phyloP scores from a whole-genome alignment of 257 asterid species.

The Oldenlandia corymbosa region DNA sequence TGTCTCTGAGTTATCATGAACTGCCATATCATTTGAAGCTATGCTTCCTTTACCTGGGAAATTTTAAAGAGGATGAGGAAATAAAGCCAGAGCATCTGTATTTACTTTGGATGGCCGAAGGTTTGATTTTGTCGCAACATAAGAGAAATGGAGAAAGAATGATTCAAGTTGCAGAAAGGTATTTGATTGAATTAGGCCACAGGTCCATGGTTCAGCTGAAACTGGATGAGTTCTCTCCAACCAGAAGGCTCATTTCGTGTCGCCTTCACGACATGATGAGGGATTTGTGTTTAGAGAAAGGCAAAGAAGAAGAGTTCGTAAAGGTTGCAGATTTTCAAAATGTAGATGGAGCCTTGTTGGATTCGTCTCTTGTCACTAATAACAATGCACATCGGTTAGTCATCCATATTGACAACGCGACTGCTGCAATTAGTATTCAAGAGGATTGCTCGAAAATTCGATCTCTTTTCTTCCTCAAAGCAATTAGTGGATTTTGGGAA shows the following conservation, averaged over 20 bases:
- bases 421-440: background rate
- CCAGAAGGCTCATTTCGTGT: background rate
- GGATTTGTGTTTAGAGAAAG: slow-evolving; percentile 12
- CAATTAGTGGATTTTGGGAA: background rate
- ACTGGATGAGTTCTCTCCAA: background rate
- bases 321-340: background rate
- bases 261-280: slow-evolving; percentile 10
- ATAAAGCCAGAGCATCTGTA: background rate
- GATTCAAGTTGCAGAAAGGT: slow-evolving; percentile 9
- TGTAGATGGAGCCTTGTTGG: background rate
- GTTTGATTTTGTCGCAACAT: slow-evolving; percentile 5
- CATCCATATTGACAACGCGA: background rate
- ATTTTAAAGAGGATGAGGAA: slow-evolving; percentile 6
- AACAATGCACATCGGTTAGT: background rate
- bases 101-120: slow-evolving; percentile 11
- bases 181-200: background rate
- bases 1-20: slow-evolving; percentile 8
- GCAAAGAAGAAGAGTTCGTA: slow-evolving; percentile 2
- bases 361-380: background rate
- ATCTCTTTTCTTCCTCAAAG: background rate
- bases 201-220: slow-evolving; percentile 11
- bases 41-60: slow-evolving; percentile 15
- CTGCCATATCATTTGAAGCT: slow-evolving; percentile 6
- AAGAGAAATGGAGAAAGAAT: background rate
- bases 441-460: background rate